Percentiles rank a stretch among this genome's conserved stretches.
phyloP scores from a whole-genome alignment of 1,284 basidiomycete species.

The Chiua sp. region DNA sequence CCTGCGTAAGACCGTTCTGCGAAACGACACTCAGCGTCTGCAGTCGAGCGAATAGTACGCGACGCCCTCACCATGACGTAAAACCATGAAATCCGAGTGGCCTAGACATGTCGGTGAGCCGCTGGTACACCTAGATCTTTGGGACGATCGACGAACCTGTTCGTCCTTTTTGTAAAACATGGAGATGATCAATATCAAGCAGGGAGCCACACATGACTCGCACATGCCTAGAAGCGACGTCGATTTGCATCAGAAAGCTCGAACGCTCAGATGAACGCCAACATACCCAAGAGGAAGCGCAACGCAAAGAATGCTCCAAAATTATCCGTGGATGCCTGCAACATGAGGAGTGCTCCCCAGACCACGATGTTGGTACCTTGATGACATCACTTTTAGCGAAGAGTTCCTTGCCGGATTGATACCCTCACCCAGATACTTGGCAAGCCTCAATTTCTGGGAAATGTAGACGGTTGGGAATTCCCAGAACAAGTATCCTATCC shows the following conservation, averaged over 20 bases:
- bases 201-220: slow-evolving; percentile 67
- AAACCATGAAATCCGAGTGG: slow-evolving; percentile 66
- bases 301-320: slow-evolving; percentile 68
- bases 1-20: slow-evolving; percentile 63
- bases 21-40: neutral
- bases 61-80: slow-evolving; percentile 61
- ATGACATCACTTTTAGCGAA: neutral
- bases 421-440: slow-evolving; percentile 62
- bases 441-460: slow-evolving; percentile 62
- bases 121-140: neutral
- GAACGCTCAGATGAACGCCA: neutral
- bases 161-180: slow-evolving; percentile 78
- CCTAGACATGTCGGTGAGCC: slow-evolving; percentile 38
- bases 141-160: slow-evolving; percentile 44
- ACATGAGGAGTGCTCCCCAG: slow-evolving; percentile 67
- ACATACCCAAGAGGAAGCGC: slow-evolving; percentile 61
- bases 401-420: neutral
- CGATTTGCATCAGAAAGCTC: neutral
- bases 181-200: slow-evolving; percentile 65
- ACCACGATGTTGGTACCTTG: slow-evolving; percentile 62
- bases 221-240: slow-evolving; percentile 56
- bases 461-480: slow-evolving; percentile 74
- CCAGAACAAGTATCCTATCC: slow-evolving; percentile 61
- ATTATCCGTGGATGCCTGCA: slow-evolving; percentile 59
- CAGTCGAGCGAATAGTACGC: neutral